phyloP scores from a whole-genome alignment of 352 stramenopile species.

The Lagenidium giganteum region DNA sequence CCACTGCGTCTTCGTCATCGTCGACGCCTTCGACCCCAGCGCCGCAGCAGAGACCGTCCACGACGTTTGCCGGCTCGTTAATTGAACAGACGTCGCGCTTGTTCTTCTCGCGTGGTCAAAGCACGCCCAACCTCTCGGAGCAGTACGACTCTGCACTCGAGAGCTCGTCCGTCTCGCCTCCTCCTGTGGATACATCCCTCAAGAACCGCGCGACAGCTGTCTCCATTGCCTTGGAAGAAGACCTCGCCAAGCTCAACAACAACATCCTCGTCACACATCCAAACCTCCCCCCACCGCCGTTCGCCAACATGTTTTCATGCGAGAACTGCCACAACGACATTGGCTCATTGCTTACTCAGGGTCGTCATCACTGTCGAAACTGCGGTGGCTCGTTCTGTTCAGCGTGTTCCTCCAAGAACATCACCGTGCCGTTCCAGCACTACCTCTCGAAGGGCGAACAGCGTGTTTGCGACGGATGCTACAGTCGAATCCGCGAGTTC shows the following conservation, averaged over 20 bases:
- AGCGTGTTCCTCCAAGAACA: conserved; percentile 44
- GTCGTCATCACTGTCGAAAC: conserved; percentile 76
- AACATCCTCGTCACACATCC: conserved; percentile 44
- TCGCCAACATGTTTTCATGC: conserved; percentile 76
- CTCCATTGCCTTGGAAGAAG: conserved; percentile 38
- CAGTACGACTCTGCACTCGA: background rate
- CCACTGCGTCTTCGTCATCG: background rate
- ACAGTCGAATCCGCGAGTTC: conserved; percentile 65
- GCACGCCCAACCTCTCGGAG: background rate
- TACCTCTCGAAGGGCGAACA: conserved; percentile 55
- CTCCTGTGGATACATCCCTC: background rate
- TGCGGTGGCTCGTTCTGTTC: conserved; percentile 74
- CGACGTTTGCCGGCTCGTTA: conserved; percentile 15
- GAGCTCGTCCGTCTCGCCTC: background rate
- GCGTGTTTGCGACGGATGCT: conserved; percentile 74
- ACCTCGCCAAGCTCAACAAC: conserved; percentile 29
- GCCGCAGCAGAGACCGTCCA: background rate
- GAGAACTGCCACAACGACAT: conserved; percentile 73
- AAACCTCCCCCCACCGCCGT: conserved; percentile 52
- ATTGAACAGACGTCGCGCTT: conserved; percentile 15
- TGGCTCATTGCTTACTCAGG: conserved; percentile 59
- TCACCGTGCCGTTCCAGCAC: conserved; percentile 52
- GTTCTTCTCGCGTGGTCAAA: conserved; percentile 12
- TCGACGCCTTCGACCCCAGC: background rate
- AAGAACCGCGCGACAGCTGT: conserved; percentile 1